Base-by-base conservation (phyloP, 352 stramenopile genomes). In the Pythium sp. region DNA sequence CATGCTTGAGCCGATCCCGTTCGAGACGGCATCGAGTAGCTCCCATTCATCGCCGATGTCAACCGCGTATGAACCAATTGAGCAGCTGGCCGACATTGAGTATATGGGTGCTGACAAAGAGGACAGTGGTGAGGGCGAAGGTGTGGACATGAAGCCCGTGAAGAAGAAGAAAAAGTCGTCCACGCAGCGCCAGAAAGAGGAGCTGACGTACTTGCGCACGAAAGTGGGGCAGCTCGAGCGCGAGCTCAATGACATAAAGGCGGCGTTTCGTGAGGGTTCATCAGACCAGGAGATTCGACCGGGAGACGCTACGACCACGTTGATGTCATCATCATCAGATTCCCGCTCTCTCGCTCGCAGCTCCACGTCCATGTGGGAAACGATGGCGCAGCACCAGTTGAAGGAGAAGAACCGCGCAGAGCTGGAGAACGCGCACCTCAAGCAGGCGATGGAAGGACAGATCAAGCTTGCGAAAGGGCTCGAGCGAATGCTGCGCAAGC, bases 171-270 rank as follows among this genome's bases (percentile, higher is more conserved):
- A 57, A 22, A 43, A 55, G 38, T 81, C 79, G 62, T 86, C 78
- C 0, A 63, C 76, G 5, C 82, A 86, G 60, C 68, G 78, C 28
- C 78, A 86, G 65, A 86, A 86, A 58, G 78, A 86, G 54, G 78
- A 86, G 58, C 71, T 86, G 1, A 76, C 65, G 28, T 58, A 71
- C 30, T 56, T 86, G n/a, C 76, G 78, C 26, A 69, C 76, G 18
- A 75, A 82, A 62, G 76, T 84, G 28, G 69, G 82, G 60, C 73
- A 86, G 68, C 71, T 86, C 3, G 71, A 83, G 68, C 64, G 74
- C 11, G 75, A 86, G 57, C 71, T 85, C 51, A 36, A 18, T 1
- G 51, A 57, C 12, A 34, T 57, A 24, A 57, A 57, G 24, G 22
- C 24, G 1, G 51, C 28, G 51, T 57, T 57, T 57, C 51, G 51